Base-by-base conservation (phyloP, 1,284 basidiomycete genomes). In the Sporisorium sorghi region DNA sequence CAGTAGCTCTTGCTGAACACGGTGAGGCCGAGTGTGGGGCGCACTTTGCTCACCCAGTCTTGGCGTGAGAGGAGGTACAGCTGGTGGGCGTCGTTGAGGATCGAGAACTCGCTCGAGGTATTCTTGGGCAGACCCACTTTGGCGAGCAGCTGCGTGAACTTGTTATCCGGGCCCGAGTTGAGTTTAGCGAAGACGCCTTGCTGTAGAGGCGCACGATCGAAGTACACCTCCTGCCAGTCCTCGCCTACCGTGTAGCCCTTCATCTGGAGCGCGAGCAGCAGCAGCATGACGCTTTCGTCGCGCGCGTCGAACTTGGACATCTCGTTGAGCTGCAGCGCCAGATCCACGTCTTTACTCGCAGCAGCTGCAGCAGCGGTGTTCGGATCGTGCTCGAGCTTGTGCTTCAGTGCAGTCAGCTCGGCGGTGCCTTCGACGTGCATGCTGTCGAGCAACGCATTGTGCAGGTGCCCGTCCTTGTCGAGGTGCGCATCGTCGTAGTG, bases 1-100 rank as follows among this genome's bases (percentile, higher is more conserved):
- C 75, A 77, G 52, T 71, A 74, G 58, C 60, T 65, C 42, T 77
- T 77, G 63, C 67, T 68, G 33, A 77, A 77, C 5, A 77, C 71
- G 14, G 67, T 74, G 3, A 77, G 33, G 2, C 69, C 69, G 14
- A 63, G 47, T 1, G 40, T 33, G 0, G 32, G 24, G 19, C 73
- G 67, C 15, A 70, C 49, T 9, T 28, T 51, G 19, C 15, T n/a
- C 8, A 68, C 68, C 73, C 73, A 75, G 11, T 71, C 64, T 8
- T 51, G n/a, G 23, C 73, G 63, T 3, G 61, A 71, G 0, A 68
- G 54, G 9, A 43, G 33, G 54, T 75, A 75, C 14, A 71, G 30
- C 21, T 66, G 52, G 23, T 64, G 48, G 1, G 72, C 67, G 11
- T 70, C 55, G 43, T 71, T 40, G 24, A 59, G 24, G 37, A 67